These are phyloP conservation scores for Pochonia chlamydosporia DNA, from an alignment of 2,329 filamentous ascomycete species.

Conservation along the genomic window DNA sequence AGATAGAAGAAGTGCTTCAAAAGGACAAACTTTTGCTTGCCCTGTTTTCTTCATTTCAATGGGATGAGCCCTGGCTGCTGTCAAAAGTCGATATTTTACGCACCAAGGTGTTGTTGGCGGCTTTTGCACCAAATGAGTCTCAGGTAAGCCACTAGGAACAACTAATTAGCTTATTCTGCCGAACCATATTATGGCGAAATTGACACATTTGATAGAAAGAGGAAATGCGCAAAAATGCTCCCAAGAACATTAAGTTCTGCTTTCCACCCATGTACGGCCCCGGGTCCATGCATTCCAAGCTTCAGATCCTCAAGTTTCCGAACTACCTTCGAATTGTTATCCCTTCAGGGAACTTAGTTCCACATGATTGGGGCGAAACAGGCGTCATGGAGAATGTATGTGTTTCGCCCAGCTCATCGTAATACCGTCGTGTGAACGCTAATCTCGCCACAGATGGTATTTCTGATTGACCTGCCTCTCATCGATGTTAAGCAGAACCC, in stretches of 20 bases:
- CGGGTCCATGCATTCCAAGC: conserved; percentile 87
- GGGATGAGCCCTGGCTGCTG: conserved; percentile 76
- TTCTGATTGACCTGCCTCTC: conserved; percentile 84
- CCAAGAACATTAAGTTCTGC: conserved; percentile 58
- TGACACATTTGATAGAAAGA: conserved; percentile 31
- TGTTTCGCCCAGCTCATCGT: neutral
- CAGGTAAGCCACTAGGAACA: conserved; percentile 35
- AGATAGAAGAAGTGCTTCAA: conserved; percentile 80
- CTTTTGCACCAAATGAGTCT: conserved; percentile 46
- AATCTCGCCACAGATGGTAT: conserved; percentile 57
- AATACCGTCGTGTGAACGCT: neutral
- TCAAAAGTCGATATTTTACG: conserved; percentile 57
- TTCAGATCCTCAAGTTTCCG: conserved; percentile 80
- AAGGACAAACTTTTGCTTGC: conserved; percentile 66
- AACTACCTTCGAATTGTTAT: conserved; percentile 72
- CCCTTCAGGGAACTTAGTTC: conserved; percentile 79
- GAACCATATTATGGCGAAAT: neutral
- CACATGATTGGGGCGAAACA: conserved; percentile 84
- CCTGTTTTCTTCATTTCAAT: conserved; percentile 81
- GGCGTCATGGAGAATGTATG: conserved; percentile 79
- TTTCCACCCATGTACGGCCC: conserved; percentile 76
- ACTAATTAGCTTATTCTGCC: neutral
- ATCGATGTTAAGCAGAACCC: conserved; percentile 28
- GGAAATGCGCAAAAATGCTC: conserved; percentile 43
- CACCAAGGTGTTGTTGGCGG: conserved; percentile 58